Percentiles rank a stretch among this genome's conserved stretches.
These are phyloP conservation scores for Vaccinium macrocarpon DNA, from an alignment of 148 eudicot genomes.

Conservation along the genomic window DNA sequence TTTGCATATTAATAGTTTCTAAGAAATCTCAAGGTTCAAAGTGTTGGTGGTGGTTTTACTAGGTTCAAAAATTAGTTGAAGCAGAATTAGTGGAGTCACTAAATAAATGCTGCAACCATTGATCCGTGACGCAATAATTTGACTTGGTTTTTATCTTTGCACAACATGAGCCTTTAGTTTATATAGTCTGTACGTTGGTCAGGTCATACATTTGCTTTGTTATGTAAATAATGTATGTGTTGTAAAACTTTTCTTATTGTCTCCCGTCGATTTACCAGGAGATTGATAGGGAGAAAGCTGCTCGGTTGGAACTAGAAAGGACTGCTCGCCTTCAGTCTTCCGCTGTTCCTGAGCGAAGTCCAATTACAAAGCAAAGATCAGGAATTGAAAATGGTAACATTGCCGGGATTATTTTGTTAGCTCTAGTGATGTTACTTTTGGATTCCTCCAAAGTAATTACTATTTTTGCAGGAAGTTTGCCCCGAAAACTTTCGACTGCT, in stretches of 20 bases:
- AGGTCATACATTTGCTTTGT: not conserved
- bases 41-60: not conserved
- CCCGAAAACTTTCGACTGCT: constrained; percentile 79
- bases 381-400: constrained; percentile 65
- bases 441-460: constrained; percentile 7
- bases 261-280: constrained; percentile 46
- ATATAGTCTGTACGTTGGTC: not conserved
- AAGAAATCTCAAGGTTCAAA: not conserved
- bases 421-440: not conserved
- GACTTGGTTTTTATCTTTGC: not conserved
- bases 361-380: constrained; percentile 50
- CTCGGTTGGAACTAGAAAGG: constrained; percentile 76
- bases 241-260: not conserved
- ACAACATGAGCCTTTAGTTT: not conserved
- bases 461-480: constrained; percentile 58
- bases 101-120: not conserved
- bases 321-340: constrained; percentile 57
- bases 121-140: not conserved
- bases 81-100: not conserved
- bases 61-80: not conserved
- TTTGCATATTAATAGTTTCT: not conserved
- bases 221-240: not conserved
- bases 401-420: not conserved
- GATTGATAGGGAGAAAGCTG: constrained; percentile 77
- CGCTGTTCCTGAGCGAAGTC: constrained; percentile 50